These are phyloP conservation scores for Candida germanica DNA, from an alignment of 805 yeast genomes.

Conservation along the genomic window DNA sequence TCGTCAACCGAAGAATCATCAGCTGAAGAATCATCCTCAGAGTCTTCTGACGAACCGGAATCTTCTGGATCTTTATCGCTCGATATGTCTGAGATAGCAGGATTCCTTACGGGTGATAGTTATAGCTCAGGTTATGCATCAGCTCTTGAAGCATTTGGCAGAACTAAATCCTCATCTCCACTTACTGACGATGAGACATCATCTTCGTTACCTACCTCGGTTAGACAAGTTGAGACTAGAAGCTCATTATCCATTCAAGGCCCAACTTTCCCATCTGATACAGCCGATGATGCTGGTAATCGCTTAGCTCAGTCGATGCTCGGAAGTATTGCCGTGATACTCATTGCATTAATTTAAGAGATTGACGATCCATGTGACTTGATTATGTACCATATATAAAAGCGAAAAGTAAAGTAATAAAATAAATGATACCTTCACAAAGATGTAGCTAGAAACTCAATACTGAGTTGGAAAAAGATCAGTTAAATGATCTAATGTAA, in stretches of 20 bases:
- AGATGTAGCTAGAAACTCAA: too few relatives aligned
- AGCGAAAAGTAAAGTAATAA: too few relatives aligned
- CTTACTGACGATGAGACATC: slow-evolving; percentile 1
- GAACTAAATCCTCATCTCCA: slow-evolving; percentile 5
- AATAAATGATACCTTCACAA: too few relatives aligned
- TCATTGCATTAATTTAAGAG: background rate
- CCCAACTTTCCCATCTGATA: background rate
- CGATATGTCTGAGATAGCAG: background rate
- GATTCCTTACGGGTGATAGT: background rate
- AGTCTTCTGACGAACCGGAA: background rate
- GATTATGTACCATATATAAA: too few relatives aligned
- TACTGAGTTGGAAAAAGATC: too few relatives aligned
- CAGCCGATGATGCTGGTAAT: slow-evolving; percentile 7
- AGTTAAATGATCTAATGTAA: too few relatives aligned
- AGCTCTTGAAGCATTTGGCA: slow-evolving; percentile 8
- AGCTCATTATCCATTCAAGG: background rate
- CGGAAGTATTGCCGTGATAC: background rate
- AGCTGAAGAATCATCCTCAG: background rate
- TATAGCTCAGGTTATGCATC: slow-evolving; percentile 8
- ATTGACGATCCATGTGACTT: too few relatives aligned
- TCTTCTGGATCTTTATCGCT: background rate
- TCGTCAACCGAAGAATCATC: slow-evolving; percentile 1
- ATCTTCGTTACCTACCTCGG: background rate
- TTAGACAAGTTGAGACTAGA: background rate
- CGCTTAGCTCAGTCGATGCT: background rate